Base-by-base conservation (phyloP, 2,329 filamentous ascomycete genomes). In the Mariannaea sp. region DNA sequence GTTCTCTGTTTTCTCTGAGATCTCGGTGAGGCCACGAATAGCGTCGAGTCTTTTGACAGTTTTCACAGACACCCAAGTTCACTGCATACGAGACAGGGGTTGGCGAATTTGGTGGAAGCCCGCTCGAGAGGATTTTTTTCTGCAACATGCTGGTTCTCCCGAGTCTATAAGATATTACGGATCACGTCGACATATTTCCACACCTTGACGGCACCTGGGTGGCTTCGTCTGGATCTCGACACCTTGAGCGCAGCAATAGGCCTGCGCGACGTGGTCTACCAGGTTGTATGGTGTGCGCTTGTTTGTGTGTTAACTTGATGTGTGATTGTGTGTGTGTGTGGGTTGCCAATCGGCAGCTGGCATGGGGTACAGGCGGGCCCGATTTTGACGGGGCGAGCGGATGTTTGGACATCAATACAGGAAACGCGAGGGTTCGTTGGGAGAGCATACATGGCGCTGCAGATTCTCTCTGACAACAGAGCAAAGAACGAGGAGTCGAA, bases 321-420 rank as follows among this genome's bases (percentile, higher is more conserved):
- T n/a, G n/a, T n/a, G n/a, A n/a, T n/a, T n/a, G n/a, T 57, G 59
- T 63, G 58, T 54, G 43, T 52, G 43, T 46, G 42, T 46, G 55
- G 39, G 61, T 49, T 59, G 55, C 66, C 65, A 68, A 68, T 68
- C 64, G 64, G 64, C 54, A 59, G 49, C 56, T 51, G 52, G 55
- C 44, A 61, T 55, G 57, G 57, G 58, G 61, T 62, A 47, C 56
- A 60, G 53, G 52, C 60, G 58, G 61, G 60, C 65, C 58, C 65
- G 58, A 58, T 64, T 62, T 64, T 58, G 60, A 66, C 63, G 53
- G 60, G 63, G 61, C 57, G 58, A 56, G 52, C 49, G 55, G 44
- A 55, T 62, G 59, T 61, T 68, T 68, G 65, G 66, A 67, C 64
- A 66, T 65, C 64, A 67, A 68, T 56, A 68, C 65, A 66, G 53